Percentiles rank a stretch among this genome's conserved stretches.
Conservation (phyloP, 148 eudicot species). For the Polygonum maritimum region DNA sequence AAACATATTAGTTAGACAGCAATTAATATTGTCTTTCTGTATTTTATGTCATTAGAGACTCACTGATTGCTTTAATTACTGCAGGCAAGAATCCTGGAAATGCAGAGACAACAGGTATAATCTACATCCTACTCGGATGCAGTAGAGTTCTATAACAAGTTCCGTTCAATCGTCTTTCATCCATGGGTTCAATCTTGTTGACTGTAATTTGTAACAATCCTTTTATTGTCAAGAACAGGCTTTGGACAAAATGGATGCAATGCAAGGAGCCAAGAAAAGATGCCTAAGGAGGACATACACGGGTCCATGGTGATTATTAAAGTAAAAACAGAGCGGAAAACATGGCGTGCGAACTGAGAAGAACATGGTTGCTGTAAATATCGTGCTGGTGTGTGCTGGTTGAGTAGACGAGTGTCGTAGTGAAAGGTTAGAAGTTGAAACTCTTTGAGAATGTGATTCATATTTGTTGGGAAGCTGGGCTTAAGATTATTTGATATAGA, state of each 20-base stretch:
- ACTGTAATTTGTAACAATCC: neutral
- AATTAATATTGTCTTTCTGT: neutral
- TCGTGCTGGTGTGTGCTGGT: neutral
- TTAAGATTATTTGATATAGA: neutral
- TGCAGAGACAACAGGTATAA: constrained; percentile 82
- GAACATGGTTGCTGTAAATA: neutral
- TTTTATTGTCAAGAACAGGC: constrained; percentile 23
- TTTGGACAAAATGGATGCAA: constrained; percentile 47
- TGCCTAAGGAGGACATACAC: constrained; percentile 73
- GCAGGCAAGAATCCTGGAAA: constrained; percentile 74
- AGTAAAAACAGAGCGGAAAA: neutral
- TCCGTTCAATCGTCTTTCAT: neutral
- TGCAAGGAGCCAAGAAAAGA: constrained; percentile 43
- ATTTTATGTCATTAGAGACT: neutral
- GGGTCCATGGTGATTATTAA: constrained; percentile 53
- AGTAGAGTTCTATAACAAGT: neutral
- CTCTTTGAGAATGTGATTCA: neutral
- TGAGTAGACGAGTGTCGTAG: neutral
- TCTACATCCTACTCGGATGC: neutral
- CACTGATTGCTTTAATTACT: neutral
- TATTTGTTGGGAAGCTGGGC: neutral
- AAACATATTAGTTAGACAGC: neutral
- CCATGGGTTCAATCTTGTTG: neutral
- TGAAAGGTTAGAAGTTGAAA: neutral
- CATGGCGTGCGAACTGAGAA: neutral